These are phyloP conservation scores for bread wheat (Triticum aestivum) DNA, from an alignment of 176 grass and related monocot species.

Conservation along the genomic window IWGSC_CS_RefSeq_v2.1 NC_057794.1:373642529-373643028, in stretches of 20 bases:
- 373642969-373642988: not conserved
- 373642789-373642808: not conserved
- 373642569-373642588: not conserved
- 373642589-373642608: not conserved
- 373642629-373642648: not conserved
- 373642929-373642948: not conserved
- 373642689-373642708: not conserved
- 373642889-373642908: too few species aligned
- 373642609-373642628: not conserved
- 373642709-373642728: not conserved
- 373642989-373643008: not conserved
- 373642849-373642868: not conserved
- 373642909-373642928: too few species aligned
- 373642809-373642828: not conserved
- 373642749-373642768: not conserved
- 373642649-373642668: not conserved
- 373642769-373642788: not conserved
- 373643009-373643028: not conserved
- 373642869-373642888: not conserved
- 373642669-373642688: not conserved
- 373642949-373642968: not conserved
- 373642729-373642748: not conserved
- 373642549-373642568: not conserved
- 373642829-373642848: not conserved
- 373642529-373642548: conserved; percentile 12